These are phyloP conservation scores for Globisporangium nunn DNA, from an alignment of 352 stramenopile genomes.

Conservation along the genomic window DNA sequence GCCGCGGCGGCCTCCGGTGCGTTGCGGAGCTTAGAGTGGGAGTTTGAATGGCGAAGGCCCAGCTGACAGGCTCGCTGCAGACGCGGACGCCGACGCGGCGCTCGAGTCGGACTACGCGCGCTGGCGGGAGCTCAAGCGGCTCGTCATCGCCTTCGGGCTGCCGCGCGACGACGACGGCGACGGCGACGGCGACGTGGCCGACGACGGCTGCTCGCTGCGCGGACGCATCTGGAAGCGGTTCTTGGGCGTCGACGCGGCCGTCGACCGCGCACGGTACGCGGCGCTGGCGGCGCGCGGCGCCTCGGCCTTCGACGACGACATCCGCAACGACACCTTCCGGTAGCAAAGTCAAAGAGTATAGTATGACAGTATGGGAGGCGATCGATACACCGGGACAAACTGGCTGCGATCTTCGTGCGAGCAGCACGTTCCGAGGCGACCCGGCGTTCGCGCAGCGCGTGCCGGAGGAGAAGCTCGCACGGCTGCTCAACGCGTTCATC, in stretches of 20 bases:
- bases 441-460: slow-evolving; percentile 84
- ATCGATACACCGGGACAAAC: no score
- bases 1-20: slow-evolving; percentile 35
- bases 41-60: background rate
- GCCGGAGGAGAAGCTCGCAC: slow-evolving; percentile 86
- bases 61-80: slow-evolving; percentile 6
- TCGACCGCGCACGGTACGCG: slow-evolving; percentile 55
- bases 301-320: slow-evolving; percentile 79
- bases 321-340: slow-evolving; percentile 90
- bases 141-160: slow-evolving; percentile 75
- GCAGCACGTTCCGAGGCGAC: slow-evolving; percentile 81
- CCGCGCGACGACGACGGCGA: slow-evolving; percentile 32
- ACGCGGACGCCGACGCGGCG: slow-evolving; percentile 19
- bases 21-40: slow-evolving; percentile 1
- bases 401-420: background rate
- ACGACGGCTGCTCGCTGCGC: slow-evolving; percentile 46
- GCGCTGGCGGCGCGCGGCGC: slow-evolving; percentile 66
- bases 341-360: background rate
- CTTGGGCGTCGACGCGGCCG: slow-evolving; percentile 64
- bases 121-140: slow-evolving; percentile 76
- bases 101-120: slow-evolving; percentile 66
- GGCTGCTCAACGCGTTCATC: slow-evolving; percentile 90
- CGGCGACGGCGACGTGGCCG: background rate
- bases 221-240: slow-evolving; percentile 88
- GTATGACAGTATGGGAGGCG: background rate